Percentiles rank a stretch among this genome's conserved stretches.
Evolutionary conservation across 1,139 yeast genomes (phyloP).

Genomic region (Kodamaea arcana): DNA sequence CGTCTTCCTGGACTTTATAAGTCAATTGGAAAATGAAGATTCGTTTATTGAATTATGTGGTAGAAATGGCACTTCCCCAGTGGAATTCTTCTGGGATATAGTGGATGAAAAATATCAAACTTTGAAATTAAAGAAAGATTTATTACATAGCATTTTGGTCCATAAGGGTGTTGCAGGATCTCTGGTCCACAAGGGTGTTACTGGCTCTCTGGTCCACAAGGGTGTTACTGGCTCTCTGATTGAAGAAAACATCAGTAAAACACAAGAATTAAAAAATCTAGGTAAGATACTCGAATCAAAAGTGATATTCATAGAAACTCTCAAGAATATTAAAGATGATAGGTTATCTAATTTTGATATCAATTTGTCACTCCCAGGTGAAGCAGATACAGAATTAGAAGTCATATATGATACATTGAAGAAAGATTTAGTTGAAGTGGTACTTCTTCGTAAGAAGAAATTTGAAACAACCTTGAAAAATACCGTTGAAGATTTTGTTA

Average conservation of each 20-base stretch:
- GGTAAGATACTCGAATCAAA: conserved; percentile 16
- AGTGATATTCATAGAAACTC: conserved; percentile 17
- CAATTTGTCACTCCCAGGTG: conserved; percentile 5
- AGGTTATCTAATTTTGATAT: conserved; percentile 22
- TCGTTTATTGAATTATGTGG: conserved; percentile 66
- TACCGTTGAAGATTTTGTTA: conserved; percentile 14
- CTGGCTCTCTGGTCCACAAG: too few species aligned
- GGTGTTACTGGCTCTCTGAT: too few species aligned
- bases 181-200: too few species aligned
- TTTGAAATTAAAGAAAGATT: conserved; percentile 56
- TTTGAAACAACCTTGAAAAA: conserved; percentile 12
- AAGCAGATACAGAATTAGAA: conserved; percentile 20
- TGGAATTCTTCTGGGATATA: conserved; percentile 75
- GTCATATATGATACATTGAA: conserved; percentile 25
- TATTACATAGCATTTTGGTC: conserved; percentile 49
- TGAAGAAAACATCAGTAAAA: conserved; percentile 22
- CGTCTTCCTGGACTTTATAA: conserved; percentile 56
- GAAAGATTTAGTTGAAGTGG: conserved; percentile 18
- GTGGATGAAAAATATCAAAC: conserved; percentile 60
- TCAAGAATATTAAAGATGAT: conserved; percentile 24
- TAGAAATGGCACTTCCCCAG: conserved; percentile 72
- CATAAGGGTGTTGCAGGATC: too few species aligned
- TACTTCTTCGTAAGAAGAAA: conserved; percentile 10
- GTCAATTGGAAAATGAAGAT: conserved; percentile 51
- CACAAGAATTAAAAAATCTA: conserved; percentile 12